Evolutionary conservation across 495 filamentous ascomycete species (phyloP).

Genomic region (Penicillium subrubescens): DNA sequence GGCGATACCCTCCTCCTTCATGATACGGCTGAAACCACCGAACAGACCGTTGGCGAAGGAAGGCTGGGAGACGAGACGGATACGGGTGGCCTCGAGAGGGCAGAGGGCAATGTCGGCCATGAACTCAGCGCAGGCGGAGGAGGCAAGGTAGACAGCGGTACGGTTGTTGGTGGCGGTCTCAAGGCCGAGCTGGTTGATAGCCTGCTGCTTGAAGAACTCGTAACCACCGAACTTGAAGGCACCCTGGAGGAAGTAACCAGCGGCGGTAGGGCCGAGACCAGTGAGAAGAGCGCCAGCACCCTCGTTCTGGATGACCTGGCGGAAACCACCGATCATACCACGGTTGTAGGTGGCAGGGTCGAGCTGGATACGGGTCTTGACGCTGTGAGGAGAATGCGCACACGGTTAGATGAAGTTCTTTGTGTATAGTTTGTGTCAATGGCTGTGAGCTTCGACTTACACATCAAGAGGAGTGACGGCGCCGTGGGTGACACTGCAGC

Average conservation of each 20-base stretch:
- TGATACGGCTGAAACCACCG: constrained; percentile 82
- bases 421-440: neutral
- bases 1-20: constrained; percentile 79
- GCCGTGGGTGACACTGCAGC: constrained; percentile 93
- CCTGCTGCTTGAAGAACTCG: constrained; percentile 94
- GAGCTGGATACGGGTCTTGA: constrained; percentile 95
- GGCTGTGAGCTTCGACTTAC: constrained; percentile 59
- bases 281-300: constrained; percentile 88
- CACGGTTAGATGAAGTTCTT: neutral
- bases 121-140: constrained; percentile 83
- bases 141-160: constrained; percentile 86
- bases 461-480: constrained; percentile 93
- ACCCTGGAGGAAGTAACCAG: constrained; percentile 94
- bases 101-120: constrained; percentile 93
- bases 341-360: constrained; percentile 89
- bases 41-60: constrained; percentile 82
- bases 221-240: constrained; percentile 96
- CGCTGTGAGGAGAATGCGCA: constrained; percentile 51
- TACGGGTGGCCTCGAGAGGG: constrained; percentile 92
- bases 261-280: constrained; percentile 82
- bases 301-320: constrained; percentile 79
- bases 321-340: constrained; percentile 85
- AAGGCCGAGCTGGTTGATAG: constrained; percentile 76
- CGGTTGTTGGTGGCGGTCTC: constrained; percentile 84
- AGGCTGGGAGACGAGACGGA: constrained; percentile 90